These are phyloP conservation scores for Pyricularia sp. DNA, from an alignment of 2,329 filamentous ascomycete species.

Conservation along the genomic window DNA sequence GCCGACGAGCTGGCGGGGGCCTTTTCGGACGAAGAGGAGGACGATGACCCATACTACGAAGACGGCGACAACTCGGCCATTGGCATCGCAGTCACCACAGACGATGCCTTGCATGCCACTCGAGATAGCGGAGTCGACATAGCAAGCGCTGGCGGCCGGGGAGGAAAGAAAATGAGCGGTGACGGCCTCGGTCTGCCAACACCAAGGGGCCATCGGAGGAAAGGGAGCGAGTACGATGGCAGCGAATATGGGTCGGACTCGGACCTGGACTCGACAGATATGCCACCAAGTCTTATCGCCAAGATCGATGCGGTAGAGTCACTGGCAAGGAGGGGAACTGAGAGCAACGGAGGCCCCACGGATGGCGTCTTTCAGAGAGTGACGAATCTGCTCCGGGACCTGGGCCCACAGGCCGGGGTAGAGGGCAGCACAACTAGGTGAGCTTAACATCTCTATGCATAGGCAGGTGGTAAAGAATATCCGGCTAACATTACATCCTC, in stretches of 20 bases:
- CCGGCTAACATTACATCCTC: constrained; percentile 1
- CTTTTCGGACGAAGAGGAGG: constrained; percentile 55
- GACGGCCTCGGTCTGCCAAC: constrained; percentile 31
- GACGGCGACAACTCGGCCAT: constrained; percentile 20
- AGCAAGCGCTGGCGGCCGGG: background rate
- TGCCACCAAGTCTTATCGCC: constrained; percentile 56
- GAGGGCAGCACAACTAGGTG: constrained; percentile 65
- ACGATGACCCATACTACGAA: constrained; percentile 35
- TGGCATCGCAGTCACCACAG: constrained; percentile 17
- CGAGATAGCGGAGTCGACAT: constrained; percentile 35
- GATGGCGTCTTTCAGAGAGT: constrained; percentile 62
- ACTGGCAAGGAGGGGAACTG: constrained; percentile 55
- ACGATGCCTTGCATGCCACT: constrained; percentile 14
- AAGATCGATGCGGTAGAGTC: constrained; percentile 67
- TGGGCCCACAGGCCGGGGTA: constrained; percentile 64
- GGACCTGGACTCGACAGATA: constrained; percentile 59
- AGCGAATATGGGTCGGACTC: constrained; percentile 67
- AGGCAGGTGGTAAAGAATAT: background rate
- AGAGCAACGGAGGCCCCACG: constrained; percentile 53
- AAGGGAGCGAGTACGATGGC: constrained; percentile 56
- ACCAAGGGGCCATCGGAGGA: constrained; percentile 38
- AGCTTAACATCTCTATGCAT: constrained; percentile 12
- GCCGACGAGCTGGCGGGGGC: constrained; percentile 74
- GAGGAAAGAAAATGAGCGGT: background rate
- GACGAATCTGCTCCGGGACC: constrained; percentile 58